Evolutionary conservation across 768 basidiomycete species (phyloP).

Genomic region (Serendipita sp.): DNA sequence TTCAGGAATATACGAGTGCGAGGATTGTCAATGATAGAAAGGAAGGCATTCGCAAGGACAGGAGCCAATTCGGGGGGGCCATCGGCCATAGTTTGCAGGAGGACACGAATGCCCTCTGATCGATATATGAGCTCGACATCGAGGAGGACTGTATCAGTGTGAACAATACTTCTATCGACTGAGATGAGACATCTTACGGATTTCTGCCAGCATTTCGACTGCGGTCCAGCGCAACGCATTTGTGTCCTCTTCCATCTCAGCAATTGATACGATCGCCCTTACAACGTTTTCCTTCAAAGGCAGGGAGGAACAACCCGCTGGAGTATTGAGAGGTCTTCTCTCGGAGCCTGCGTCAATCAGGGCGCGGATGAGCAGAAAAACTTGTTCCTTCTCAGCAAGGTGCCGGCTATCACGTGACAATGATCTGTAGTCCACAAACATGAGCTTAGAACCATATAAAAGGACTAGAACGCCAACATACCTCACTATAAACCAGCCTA

Average conservation of each 20-base stretch:
- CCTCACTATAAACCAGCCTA: conserved; percentile 90
- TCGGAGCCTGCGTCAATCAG: conserved; percentile 59
- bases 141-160: conserved; percentile 46
- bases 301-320: conserved; percentile 27
- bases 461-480: conserved; percentile 19
- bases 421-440: conserved; percentile 34
- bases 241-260: conserved; percentile 82
- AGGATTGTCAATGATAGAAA: conserved; percentile 75
- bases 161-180: neutral
- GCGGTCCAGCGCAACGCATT: conserved; percentile 49
- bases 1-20: conserved; percentile 59
- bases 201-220: conserved; percentile 77
- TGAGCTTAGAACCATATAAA: neutral
- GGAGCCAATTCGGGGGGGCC: conserved; percentile 71
- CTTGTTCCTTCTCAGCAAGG: conserved; percentile 80
- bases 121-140: conserved; percentile 69
- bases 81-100: conserved; percentile 78
- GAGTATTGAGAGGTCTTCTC: conserved; percentile 27
- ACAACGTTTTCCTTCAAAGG: conserved; percentile 62
- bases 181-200: conserved; percentile 30
- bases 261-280: conserved; percentile 80
- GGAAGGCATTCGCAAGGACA: conserved; percentile 59
- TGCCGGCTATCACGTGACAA: conserved; percentile 72
- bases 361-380: conserved; percentile 70
- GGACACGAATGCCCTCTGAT: conserved; percentile 70